Evolutionary conservation across 2,329 filamentous ascomycete species (phyloP).

Genomic region (Fusarium camptoceras): DNA sequence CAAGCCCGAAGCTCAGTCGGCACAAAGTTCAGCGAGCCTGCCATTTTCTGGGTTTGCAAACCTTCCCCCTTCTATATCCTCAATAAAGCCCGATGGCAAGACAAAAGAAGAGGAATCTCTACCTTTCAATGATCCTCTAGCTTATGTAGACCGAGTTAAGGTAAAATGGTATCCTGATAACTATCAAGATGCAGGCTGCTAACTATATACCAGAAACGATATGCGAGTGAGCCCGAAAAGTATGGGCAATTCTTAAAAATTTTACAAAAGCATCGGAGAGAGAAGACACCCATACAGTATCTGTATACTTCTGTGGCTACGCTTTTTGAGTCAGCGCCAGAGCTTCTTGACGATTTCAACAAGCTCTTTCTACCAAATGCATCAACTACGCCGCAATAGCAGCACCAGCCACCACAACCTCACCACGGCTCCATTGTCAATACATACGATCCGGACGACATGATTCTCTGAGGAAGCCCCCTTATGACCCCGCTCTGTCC

Average conservation of each 20-base stretch:
- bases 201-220: background rate
- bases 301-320: background rate
- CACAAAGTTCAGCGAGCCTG: too few relatives aligned
- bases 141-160: background rate
- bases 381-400: conserved; percentile 51
- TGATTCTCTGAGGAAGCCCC: conserved; percentile 56
- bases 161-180: background rate
- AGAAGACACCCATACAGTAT: background rate
- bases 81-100: too few relatives aligned
- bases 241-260: background rate
- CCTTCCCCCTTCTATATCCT: too few relatives aligned
- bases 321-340: background rate
- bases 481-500: conserved; percentile 52
- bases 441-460: conserved; percentile 60
- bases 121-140: background rate
- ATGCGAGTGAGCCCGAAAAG: background rate
- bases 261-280: background rate
- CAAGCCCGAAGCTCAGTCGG: too few relatives aligned
- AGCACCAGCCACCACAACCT: conserved; percentile 46
- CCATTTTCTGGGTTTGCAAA: too few relatives aligned
- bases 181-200: too few relatives aligned
- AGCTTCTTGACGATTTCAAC: background rate
- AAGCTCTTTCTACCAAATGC: too few relatives aligned
- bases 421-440: conserved; percentile 48
- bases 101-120: background rate